Percentiles rank a stretch among this genome's conserved stretches.
phyloP scores from a whole-genome alignment of 805 yeast genomes.

The Isabelozyma rhagii region DNA sequence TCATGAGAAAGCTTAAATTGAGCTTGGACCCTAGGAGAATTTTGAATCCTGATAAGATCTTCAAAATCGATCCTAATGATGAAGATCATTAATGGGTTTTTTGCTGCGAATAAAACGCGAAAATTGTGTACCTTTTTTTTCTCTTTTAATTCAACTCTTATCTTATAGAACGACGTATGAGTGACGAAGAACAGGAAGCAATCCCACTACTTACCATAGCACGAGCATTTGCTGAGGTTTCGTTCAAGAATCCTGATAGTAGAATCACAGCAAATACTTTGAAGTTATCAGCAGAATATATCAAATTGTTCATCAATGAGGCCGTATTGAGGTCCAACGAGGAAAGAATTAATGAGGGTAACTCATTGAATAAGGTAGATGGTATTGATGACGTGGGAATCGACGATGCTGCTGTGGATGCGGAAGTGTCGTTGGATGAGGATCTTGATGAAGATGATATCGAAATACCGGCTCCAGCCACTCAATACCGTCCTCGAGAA shows the following conservation, averaged over 20 bases:
- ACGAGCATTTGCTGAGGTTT: conserved; percentile 47
- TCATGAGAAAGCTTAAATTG: conserved; percentile 69
- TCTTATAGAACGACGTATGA: background rate
- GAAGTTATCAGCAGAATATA: conserved; percentile 51
- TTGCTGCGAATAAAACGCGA: too few relatives aligned
- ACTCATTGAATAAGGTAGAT: conserved; percentile 21
- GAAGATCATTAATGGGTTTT: background rate
- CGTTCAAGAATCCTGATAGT: conserved; percentile 46
- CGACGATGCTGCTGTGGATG: conserved; percentile 13
- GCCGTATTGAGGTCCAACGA: conserved; percentile 59
- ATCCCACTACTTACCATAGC: conserved; percentile 37
- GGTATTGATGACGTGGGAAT: conserved; percentile 28
- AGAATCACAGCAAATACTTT: conserved; percentile 48
- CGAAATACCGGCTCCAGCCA: conserved; percentile 12
- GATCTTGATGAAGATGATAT: conserved; percentile 13
- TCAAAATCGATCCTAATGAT: conserved; percentile 58
- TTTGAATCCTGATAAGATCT: conserved; percentile 74
- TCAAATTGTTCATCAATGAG: conserved; percentile 54
- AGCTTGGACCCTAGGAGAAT: conserved; percentile 69
- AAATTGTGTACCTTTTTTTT: too few relatives aligned
- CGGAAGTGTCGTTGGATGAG: conserved; percentile 8
- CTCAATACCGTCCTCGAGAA: conserved; percentile 9
- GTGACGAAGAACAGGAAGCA: background rate
- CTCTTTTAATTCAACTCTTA: background rate
- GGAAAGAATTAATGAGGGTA: conserved; percentile 36